Base-by-base conservation (phyloP, 345 rosid species). In the Eutrema yunnanense region DNA sequence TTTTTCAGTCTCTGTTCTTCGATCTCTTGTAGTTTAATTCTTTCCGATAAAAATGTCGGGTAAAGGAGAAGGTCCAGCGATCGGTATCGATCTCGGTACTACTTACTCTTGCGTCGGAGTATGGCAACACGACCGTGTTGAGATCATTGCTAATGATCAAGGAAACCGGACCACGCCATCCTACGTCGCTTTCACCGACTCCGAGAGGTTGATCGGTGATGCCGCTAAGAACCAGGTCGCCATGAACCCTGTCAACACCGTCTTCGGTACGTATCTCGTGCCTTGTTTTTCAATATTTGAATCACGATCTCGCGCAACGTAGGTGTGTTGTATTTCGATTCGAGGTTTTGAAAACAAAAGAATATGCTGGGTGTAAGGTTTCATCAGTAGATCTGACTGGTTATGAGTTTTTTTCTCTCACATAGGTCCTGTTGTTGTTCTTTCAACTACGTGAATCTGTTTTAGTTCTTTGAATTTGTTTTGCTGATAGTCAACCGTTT, bases 151-250 rank as follows among this genome's bases (percentile, higher is more conserved):
- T 42, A 87, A 87, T 70, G 92, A 87, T 27, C 92, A 86, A 75
- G 94, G 91, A 0, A 85, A 86, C 83, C 72, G 89, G n/a, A 86
- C 90, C 12, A 86, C 91, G 6, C 92, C 92, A 1, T 86, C 90
- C 2, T 87, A 87, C 52, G 92, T 85, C 6, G 92, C 77, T 3
- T 87, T 87, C 72, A 84, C 89, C 0, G 90, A 88, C 32, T 68
- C 89, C 30, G 90, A 88, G 83, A 82, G 94, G 71, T 77, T 88
- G 82, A 86, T 86, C 14, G 94, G 90, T 8, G 94, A 86, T 79
- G 92, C 92, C 0, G 92, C 92, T 6, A 88, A 88, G 87, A 88
- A 88, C 34, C 94, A 88, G 84, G 94, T 88, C 65, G 90, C 90
- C 76, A 88, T 86, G 90, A 87, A 87, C 81, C 92, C 92, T 0